Base-by-base conservation (phyloP, 2,329 filamentous ascomycete species). In the Fusarium buharicum region DNA sequence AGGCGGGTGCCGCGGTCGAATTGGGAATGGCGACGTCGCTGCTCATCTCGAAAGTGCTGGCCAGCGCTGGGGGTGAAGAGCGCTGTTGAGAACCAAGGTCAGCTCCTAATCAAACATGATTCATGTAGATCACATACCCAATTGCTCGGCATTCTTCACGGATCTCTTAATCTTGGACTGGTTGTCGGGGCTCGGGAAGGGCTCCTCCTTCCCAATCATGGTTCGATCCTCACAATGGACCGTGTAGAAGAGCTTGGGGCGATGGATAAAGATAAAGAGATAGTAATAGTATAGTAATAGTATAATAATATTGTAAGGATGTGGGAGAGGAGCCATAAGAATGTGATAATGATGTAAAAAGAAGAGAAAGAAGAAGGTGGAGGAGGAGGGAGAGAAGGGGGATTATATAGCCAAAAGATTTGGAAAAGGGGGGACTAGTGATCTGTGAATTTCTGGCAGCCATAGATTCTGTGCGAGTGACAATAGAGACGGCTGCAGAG, bases 131-230 rank as follows among this genome's bases (percentile, higher is more conserved):
- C 51, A 82, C 88, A 74, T 74, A 87, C 93, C 93, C 12, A 94
- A 87, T 71, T 92, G 88, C 72, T 92, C 90, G 2, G 92, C 92
- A 73, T 95, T 96, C 73, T 96, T 91, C 57, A 91, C 90, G 66
- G 91, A 95, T 58, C 93, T 86, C 77, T 92, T 90, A 82, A 95
- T 89, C 79, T 97, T 97, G 1, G 90, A 91, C 51, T 87, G 84
- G 71, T 97, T 97, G 78, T 97, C 92, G 0, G 92, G 89, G 2
- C 81, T 79, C 0, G 92, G 92, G 68, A 97, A 96, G 0, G 79
- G 74, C 67, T 92, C 89, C 75, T 96, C 91, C 28, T 85, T 79
- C 3, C 92, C 92, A 47, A 87, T 84, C 51, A 86, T 72, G 10
- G 82, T 80, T 0, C 78, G 80, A 56, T 75, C 74, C 3, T 77